phyloP scores from a whole-genome alignment of 371 early-diverging fungal genomes.

The Agmasoma carcini region DNA sequence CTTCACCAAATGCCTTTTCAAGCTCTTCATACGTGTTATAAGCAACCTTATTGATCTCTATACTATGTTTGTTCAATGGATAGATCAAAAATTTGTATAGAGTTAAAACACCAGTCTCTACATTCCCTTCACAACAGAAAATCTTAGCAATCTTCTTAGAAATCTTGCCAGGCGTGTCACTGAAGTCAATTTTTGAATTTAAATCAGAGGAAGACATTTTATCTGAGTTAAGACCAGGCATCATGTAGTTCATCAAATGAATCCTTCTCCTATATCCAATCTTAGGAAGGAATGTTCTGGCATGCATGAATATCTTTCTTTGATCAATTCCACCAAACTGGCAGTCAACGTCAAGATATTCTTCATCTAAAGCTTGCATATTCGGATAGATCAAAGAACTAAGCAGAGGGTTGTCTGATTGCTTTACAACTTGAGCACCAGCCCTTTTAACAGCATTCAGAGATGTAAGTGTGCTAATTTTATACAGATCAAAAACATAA shows the following conservation, averaged over 20 bases:
- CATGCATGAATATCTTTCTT: conserved; percentile 95
- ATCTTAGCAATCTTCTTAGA: conserved; percentile 80
- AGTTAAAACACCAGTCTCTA: conserved; percentile 74
- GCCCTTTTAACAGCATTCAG: conserved; percentile 93
- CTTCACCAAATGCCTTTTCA: conserved; percentile 67
- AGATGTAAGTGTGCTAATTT: conserved; percentile 67
- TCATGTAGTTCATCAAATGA: conserved; percentile 99
- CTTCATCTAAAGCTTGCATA: conserved; percentile 96
- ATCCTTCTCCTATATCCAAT: conserved; percentile 90
- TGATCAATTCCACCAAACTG: conserved; percentile 99
- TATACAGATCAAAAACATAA: conserved; percentile 82
- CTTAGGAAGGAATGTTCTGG: conserved; percentile 80
- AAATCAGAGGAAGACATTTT: conserved; percentile 96
- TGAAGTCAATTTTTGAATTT: conserved; percentile 87
- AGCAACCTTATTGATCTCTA: conserved; percentile 64
- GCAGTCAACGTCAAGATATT: conserved; percentile 83
- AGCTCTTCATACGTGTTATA: conserved; percentile 63
- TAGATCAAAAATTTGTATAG: conserved; percentile 75
- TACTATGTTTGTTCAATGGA: conserved; percentile 63
- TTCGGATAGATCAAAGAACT: conserved; percentile 89
- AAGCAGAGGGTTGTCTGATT: conserved; percentile 77
- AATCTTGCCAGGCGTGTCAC: conserved; percentile 70
- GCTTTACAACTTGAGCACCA: conserved; percentile 97
- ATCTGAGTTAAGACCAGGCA: conserved; percentile 79
- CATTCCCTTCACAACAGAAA: conserved; percentile 90